These are phyloP conservation scores for Teunomyces cretensis DNA, from an alignment of 805 yeast genomes.

Conservation along the genomic window DNA sequence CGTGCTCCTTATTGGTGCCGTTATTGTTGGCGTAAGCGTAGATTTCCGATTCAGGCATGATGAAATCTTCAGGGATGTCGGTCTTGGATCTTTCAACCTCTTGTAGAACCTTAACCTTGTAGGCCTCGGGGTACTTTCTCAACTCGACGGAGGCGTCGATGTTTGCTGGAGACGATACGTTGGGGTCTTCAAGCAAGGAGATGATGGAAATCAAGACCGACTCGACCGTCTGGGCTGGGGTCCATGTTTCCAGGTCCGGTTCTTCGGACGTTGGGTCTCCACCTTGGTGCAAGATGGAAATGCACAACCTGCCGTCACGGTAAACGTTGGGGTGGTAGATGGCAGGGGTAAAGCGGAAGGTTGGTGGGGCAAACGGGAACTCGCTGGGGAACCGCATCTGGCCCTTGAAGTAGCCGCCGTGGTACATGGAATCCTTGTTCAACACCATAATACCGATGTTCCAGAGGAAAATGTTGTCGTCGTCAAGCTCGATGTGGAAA, in stretches of 20 bases:
- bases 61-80: constrained; percentile 85
- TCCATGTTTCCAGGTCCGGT: constrained; percentile 93
- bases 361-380: constrained; percentile 91
- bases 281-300: constrained; percentile 86
- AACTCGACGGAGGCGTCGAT: constrained; percentile 93
- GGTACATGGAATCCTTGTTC: constrained; percentile 83
- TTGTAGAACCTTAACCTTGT: constrained; percentile 68
- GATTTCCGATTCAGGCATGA: constrained; percentile 70
- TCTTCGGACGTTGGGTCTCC: constrained; percentile 91
- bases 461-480: constrained; percentile 63
- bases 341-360: constrained; percentile 88
- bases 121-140: constrained; percentile 76
- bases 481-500: constrained; percentile 63
- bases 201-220: constrained; percentile 86
- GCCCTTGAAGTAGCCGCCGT: constrained; percentile 93
- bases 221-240: constrained; percentile 91
- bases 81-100: constrained; percentile 82
- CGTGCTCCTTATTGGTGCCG: constrained; percentile 39
- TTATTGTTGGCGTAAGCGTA: constrained; percentile 36
- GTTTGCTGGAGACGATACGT: constrained; percentile 90
- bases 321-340: constrained; percentile 95
- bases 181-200: constrained; percentile 90
- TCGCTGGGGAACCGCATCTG: constrained; percentile 91
- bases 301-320: constrained; percentile 89
- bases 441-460: constrained; percentile 91